Evolutionary conservation across 495 filamentous ascomycete species (phyloP).

Genomic region (Penicillium argentinense): DNA sequence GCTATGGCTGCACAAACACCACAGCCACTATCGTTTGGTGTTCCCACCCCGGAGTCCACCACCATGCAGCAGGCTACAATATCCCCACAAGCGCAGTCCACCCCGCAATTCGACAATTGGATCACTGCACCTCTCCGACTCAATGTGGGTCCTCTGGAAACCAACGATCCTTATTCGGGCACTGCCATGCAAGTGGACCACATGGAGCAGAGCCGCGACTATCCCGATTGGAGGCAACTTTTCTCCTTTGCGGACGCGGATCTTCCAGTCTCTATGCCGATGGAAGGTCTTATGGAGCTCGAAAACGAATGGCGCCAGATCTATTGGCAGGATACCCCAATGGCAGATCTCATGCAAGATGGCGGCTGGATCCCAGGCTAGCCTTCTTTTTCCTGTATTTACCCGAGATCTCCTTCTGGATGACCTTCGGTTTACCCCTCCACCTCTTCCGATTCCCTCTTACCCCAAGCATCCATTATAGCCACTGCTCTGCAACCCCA

Average conservation of each 20-base stretch:
- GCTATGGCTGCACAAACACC: slow-evolving; percentile 23
- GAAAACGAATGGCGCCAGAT: slow-evolving; percentile 52
- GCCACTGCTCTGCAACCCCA: slow-evolving; percentile 9
- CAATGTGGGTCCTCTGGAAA: slow-evolving; percentile 29
- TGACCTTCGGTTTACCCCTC: not conserved
- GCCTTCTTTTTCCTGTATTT: slow-evolving; percentile 4
- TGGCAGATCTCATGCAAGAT: slow-evolving; percentile 47
- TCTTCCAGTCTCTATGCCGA: slow-evolving; percentile 38
- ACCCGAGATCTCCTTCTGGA: not conserved
- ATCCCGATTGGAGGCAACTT: slow-evolving; percentile 47
- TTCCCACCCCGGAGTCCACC: slow-evolving; percentile 38
- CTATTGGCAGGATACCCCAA: slow-evolving; percentile 48
- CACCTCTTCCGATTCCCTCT: not conserved
- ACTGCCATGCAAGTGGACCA: slow-evolving; percentile 30
- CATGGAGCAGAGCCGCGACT: slow-evolving; percentile 38
- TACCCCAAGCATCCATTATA: not conserved
- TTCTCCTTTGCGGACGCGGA: slow-evolving; percentile 47
- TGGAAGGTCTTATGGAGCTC: slow-evolving; percentile 42
- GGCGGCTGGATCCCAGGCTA: slow-evolving; percentile 40
- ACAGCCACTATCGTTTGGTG: slow-evolving; percentile 32
- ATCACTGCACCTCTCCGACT: slow-evolving; percentile 34
- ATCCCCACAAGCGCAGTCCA: slow-evolving; percentile 23
- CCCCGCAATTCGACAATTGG: slow-evolving; percentile 40
- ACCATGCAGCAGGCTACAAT: slow-evolving; percentile 23
- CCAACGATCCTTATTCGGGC: slow-evolving; percentile 24